Conservation (phyloP, 2,329 filamentous ascomycete species). For the Atkinsonella texensis region DNA sequence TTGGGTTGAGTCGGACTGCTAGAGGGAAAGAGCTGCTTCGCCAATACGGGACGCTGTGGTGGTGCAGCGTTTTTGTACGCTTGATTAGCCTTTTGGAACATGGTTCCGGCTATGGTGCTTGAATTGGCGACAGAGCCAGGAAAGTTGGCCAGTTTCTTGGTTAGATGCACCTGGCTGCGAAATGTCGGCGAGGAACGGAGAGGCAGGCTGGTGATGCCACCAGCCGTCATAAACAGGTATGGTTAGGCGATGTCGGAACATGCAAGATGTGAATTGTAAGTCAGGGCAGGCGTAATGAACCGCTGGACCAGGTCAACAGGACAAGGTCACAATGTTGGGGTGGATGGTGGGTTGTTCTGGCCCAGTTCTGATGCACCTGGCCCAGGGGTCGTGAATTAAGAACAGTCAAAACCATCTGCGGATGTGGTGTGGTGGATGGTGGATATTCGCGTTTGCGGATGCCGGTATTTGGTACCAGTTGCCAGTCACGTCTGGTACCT, state of each 20-base stretch:
- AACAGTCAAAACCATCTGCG: neutral
- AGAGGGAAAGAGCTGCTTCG: conserved; percentile 45
- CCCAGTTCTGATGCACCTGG: neutral
- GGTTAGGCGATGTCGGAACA: neutral
- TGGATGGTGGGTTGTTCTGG: neutral
- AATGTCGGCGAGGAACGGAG: conserved; percentile 25
- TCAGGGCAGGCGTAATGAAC: neutral
- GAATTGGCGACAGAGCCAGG: conserved; percentile 9
- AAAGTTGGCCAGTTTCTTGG: conserved; percentile 14
- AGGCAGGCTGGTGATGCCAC: conserved; percentile 18
- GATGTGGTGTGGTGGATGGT: neutral
- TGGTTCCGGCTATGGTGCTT: conserved; percentile 2
- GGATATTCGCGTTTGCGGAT: neutral
- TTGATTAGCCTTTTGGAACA: conserved; percentile 10
- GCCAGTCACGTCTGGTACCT: neutral
- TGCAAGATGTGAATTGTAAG: neutral
- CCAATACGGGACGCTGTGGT: conserved; percentile 23
- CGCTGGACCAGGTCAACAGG: neutral
- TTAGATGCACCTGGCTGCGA: conserved; percentile 15
- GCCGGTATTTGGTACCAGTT: neutral
- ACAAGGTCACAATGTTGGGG: neutral
- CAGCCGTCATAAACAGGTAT: conserved; percentile 24
- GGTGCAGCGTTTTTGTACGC: conserved; percentile 17
- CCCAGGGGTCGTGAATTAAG: neutral
- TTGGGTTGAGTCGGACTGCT: conserved; percentile 36